phyloP scores from a whole-genome alignment of 2,329 filamentous ascomycete genomes.

The Sporothrix protearum region DNA sequence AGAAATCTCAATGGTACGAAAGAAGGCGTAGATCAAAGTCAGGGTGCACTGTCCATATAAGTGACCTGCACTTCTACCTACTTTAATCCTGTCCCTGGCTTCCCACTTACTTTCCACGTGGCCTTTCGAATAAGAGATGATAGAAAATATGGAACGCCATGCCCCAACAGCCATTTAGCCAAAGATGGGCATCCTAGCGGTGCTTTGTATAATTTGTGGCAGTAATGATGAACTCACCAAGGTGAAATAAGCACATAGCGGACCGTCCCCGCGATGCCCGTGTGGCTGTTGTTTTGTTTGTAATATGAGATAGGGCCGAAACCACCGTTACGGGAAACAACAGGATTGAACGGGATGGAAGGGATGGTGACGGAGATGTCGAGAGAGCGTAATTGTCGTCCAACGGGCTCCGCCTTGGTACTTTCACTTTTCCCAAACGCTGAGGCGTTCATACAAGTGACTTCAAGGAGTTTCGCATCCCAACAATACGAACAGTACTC shows the following conservation, averaged over 20 bases:
- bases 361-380: not conserved
- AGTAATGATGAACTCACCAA: not conserved
- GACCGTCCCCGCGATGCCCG: constrained; percentile 14
- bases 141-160: not conserved
- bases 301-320: constrained; percentile 14
- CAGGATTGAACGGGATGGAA: not conserved
- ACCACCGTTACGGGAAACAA: constrained; percentile 3
- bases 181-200: not conserved
- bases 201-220: not conserved
- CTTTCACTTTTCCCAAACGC: not conserved
- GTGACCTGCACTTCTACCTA: not conserved
- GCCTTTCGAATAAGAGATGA: not conserved
- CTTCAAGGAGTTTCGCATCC: too few relatives aligned
- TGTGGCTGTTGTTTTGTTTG: not conserved
- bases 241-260: not conserved
- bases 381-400: not conserved
- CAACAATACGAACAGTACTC: not conserved
- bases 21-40: not conserved
- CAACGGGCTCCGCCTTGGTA: not conserved
- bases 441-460: too few relatives aligned
- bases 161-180: constrained; percentile 4
- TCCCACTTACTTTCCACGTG: constrained; percentile 4
- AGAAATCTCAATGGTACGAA: not conserved
- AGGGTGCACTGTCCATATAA: not conserved
- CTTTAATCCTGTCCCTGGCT: not conserved